Evolutionary conservation across 1,284 basidiomycete genomes (phyloP), one percentile per base, ranked within the genome.

Genomic region (Leccinum variabile): DNA sequence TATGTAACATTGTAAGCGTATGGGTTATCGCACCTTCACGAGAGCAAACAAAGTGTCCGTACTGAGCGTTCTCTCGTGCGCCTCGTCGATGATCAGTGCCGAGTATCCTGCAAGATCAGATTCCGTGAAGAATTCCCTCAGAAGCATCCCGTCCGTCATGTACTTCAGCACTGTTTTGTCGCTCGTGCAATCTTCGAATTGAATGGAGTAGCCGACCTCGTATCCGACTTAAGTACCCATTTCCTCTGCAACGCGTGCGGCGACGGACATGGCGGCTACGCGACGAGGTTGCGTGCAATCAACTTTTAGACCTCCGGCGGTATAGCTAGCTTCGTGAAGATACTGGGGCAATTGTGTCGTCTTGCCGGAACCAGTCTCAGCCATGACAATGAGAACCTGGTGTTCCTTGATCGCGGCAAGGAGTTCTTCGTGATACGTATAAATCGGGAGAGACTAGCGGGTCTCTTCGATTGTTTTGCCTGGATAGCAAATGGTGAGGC

Each of bases 251-350:
- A 99, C 97, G 79, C 97, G 95, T 5, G 95, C 95, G 1, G 97
- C 97, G 56, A 99, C 97, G 54, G 94, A 97, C 97, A 99, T 99
- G 35, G 97, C 97, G 3, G 97, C 97, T 13, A 99, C 97, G 67
- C 97, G 93, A 72, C 97, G 92, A 39, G 97, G 97, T 77, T 99
- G 97, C 0, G 97, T 99, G 73, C 97, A 99, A 0, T 96, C 97
- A 39, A 99, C 84, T 76, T 96, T 98, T 76, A 87, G 80, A 7
- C 97, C 96, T 67, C 87, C 85, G 22, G 88, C 84, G 4, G 94
- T 97, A 77, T 94, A 99, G 1, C 97, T 97, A 1, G 95, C 95
- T 80, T 99, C 97, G 74, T 98, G 94, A 5, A 99, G 86, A 75
- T 98, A 99, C 75, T 99, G 97, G 0, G 97, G 96, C 9, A 99